phyloP scores from a whole-genome alignment of 257 asterid species.

The Gentiana macrophylla region DNA sequence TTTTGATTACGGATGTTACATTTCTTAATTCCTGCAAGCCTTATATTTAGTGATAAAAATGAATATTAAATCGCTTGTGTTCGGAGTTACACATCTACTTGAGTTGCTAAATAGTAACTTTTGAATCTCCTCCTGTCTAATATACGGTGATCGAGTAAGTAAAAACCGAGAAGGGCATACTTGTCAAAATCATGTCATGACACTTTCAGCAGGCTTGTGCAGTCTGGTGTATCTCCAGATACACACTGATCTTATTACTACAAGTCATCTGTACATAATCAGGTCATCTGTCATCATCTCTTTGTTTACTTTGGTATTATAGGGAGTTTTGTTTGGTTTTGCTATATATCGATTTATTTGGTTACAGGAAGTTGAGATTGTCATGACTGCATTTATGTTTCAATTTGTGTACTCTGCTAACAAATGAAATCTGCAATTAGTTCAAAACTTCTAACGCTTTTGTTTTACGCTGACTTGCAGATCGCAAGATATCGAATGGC shows the following conservation, averaged over 20 bases:
- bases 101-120: not conserved
- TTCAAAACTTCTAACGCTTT: too few species aligned
- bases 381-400: conserved; percentile 53
- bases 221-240: conserved; percentile 72
- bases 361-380: conserved; percentile 86
- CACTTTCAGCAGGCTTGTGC: conserved; percentile 70
- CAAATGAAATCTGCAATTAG: too few species aligned
- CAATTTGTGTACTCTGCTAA: too few species aligned
- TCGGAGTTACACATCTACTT: not conserved
- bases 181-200: conserved; percentile 91
- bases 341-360: not conserved
- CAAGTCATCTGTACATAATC: too few species aligned
- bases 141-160: conserved; percentile 48
- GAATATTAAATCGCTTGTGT: too few species aligned
- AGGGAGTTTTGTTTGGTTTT: not conserved
- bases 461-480: too few species aligned
- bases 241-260: conserved; percentile 88
- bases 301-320: not conserved
- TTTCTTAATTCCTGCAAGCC: too few species aligned
- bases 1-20: too few species aligned
- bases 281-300: conserved; percentile 32
- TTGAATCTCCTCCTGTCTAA: not conserved
- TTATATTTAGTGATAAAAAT: too few species aligned
- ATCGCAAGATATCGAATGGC: too few species aligned
- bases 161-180: conserved; percentile 40